A percentile compares a stretch with the other conserved stretches of the same genome.
Evolutionary conservation across 2,329 filamentous ascomycete species (phyloP).

Genomic region (Xylaria polymorpha): DNA sequence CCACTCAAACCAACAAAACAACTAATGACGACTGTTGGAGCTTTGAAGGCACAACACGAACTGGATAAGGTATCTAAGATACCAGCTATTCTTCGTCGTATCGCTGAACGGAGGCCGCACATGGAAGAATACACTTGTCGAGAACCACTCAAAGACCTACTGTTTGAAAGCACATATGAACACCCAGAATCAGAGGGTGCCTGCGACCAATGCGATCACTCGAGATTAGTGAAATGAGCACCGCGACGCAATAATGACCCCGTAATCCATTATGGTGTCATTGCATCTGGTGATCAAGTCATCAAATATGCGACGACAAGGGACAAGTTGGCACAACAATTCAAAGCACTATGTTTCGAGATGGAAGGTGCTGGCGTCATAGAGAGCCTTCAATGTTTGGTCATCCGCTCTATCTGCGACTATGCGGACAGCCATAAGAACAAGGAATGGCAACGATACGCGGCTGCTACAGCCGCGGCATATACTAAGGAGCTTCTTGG

Average conservation of each 20-base stretch:
- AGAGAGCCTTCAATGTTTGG: constrained; percentile 27
- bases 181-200: background rate
- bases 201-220: constrained; percentile 19
- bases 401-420: constrained; percentile 30
- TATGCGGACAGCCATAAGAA: constrained; percentile 34
- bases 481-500: constrained; percentile 21
- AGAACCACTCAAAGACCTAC: constrained; percentile 8
- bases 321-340: constrained; percentile 10
- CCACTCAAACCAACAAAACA: constrained; percentile 4
- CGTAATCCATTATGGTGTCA: constrained; percentile 32
- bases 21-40: constrained; percentile 15
- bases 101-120: background rate
- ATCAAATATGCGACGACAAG: constrained; percentile 28
- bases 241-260: constrained; percentile 8
- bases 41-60: background rate
- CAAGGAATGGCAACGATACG: constrained; percentile 29
- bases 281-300: constrained; percentile 38
- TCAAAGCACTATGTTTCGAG: constrained; percentile 35
- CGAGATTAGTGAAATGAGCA: background rate
- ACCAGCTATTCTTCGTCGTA: background rate
- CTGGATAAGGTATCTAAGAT: background rate
- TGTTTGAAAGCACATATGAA: constrained; percentile 18
- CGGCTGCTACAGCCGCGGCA: constrained; percentile 21
- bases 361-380: constrained; percentile 33
- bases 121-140: constrained; percentile 13